These are phyloP conservation scores for Umbilicus rupestris DNA, from an alignment of 164 flowering plant species.

Conservation along the genomic window DNA sequence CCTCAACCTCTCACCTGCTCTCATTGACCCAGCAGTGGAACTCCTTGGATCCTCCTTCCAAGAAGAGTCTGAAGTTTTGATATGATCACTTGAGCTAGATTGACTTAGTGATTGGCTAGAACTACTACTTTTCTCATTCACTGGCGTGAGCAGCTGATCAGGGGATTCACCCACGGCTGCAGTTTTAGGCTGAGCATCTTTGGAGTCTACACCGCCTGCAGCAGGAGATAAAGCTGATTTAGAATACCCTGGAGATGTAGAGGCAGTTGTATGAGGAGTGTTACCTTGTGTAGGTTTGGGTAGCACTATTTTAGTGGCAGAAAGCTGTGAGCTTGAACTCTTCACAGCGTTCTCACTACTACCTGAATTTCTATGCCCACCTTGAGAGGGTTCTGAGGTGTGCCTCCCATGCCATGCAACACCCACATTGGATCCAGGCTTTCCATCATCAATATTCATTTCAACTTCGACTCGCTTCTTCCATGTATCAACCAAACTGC, in stretches of 20 bases:
- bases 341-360: conserved; percentile 45
- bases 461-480: conserved; percentile 93
- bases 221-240: conserved; percentile 34
- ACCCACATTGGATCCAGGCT: conserved; percentile 51
- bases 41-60: conserved; percentile 69
- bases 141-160: conserved; percentile 22
- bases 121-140: conserved; percentile 40
- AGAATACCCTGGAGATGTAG: conserved; percentile 33
- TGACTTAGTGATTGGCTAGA: conserved; percentile 89
- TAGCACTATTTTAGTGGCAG: conserved; percentile 39
- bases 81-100: conserved; percentile 53
- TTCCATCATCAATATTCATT: conserved; percentile 69
- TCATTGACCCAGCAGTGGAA: conserved; percentile 47
- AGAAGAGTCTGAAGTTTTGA: conserved; percentile 8
- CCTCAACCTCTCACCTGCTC: conserved; percentile 32
- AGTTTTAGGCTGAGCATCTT: conserved; percentile 19
- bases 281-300: conserved; percentile 40
- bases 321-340: conserved; percentile 39
- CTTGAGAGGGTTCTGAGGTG: conserved; percentile 45
- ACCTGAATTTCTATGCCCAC: conserved; percentile 40
- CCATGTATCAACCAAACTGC: conserved; percentile 86
- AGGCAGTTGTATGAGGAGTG: conserved; percentile 26
- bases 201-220: conserved; percentile 21
- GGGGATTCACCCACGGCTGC: conserved; percentile 13
- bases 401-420: conserved; percentile 60